These are phyloP conservation scores for Cladosporium sp. DNA, from an alignment of 2,329 filamentous ascomycete genomes.

Conservation along the genomic window DNA sequence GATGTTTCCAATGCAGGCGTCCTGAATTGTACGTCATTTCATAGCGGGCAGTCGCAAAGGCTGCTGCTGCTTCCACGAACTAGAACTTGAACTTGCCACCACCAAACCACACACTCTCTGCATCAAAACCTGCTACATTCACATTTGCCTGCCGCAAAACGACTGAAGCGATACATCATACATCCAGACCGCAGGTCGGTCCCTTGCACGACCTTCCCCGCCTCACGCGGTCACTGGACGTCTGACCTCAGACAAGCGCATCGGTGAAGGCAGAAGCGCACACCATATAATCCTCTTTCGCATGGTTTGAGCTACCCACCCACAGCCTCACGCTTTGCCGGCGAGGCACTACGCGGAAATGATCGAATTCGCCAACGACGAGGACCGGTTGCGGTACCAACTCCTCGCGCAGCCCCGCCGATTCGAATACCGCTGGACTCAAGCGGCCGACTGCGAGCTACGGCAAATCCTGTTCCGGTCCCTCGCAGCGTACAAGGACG, in stretches of 20 bases:
- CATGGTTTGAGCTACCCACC: not conserved
- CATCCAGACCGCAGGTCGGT: conserved; percentile 7
- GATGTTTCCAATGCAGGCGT: too few species aligned
- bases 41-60: too few species aligned
- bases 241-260: not conserved
- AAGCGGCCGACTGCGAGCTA: conserved; percentile 64
- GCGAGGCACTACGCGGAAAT: conserved; percentile 7
- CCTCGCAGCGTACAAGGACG: conserved; percentile 66
- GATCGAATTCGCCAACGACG: conserved; percentile 49
- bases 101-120: too few species aligned
- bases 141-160: too few species aligned
- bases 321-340: not conserved
- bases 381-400: conserved; percentile 77
- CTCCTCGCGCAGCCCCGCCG: conserved; percentile 70
- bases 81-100: too few species aligned
- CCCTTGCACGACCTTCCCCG: conserved; percentile 11
- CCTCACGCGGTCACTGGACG: not conserved
- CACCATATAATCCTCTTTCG: not conserved
- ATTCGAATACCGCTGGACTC: conserved; percentile 69
- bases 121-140: too few species aligned
- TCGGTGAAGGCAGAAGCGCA: not conserved
- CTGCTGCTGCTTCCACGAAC: too few species aligned
- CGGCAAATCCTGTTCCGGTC: conserved; percentile 79
- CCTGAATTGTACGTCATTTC: too few species aligned
- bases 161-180: too few species aligned